Conservation (phyloP, 1,284 basidiomycete genomes). For the Thecaphora thlaspeos region DNA sequence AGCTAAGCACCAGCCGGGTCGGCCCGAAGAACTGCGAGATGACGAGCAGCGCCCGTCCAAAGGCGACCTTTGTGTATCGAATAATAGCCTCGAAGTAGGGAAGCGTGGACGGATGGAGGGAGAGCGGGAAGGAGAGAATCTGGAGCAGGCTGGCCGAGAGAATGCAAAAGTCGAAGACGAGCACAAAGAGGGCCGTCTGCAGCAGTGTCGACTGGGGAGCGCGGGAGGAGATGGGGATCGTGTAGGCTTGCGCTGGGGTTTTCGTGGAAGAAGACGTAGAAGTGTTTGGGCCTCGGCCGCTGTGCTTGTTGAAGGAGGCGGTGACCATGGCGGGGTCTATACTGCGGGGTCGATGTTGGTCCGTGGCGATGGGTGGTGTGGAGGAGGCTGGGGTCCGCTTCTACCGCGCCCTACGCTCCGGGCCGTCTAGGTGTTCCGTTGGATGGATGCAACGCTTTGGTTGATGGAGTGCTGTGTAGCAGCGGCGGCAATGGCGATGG, state of each 20-base stretch:
- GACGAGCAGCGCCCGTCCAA: slow-evolving; percentile 26
- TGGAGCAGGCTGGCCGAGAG: slow-evolving; percentile 33
- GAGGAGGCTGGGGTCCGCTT: too few species aligned
- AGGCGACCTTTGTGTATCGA: slow-evolving; percentile 39
- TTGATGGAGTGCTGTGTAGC: too few species aligned
- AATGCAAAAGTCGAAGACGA: slow-evolving; percentile 43
- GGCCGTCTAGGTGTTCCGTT: too few species aligned
- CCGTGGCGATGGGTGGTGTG: too few species aligned
- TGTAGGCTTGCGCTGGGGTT: slow-evolving; percentile 7
- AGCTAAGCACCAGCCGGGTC: slow-evolving; percentile 39
- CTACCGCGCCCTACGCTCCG: too few species aligned
- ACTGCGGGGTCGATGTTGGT: too few species aligned
- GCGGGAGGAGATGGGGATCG: slow-evolving; percentile 34
- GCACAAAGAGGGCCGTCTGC: slow-evolving; percentile 33
- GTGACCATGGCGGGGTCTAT: too few species aligned
- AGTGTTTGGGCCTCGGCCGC: too few species aligned
- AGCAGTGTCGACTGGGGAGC: slow-evolving; percentile 12
- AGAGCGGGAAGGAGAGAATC: slow-evolving; percentile 33
- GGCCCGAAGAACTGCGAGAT: slow-evolving; percentile 49
- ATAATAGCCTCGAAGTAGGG: slow-evolving; percentile 28
- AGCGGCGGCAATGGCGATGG: too few species aligned
- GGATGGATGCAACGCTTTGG: too few species aligned
- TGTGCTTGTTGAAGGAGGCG: too few species aligned
- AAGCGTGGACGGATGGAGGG: slow-evolving; percentile 15
- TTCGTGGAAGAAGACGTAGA: neutral